Percentiles rank a stretch among this genome's conserved stretches.
These are phyloP conservation scores for Adansonia grandidieri DNA, from an alignment of 441 rosid species.

Conservation along the genomic window DNA sequence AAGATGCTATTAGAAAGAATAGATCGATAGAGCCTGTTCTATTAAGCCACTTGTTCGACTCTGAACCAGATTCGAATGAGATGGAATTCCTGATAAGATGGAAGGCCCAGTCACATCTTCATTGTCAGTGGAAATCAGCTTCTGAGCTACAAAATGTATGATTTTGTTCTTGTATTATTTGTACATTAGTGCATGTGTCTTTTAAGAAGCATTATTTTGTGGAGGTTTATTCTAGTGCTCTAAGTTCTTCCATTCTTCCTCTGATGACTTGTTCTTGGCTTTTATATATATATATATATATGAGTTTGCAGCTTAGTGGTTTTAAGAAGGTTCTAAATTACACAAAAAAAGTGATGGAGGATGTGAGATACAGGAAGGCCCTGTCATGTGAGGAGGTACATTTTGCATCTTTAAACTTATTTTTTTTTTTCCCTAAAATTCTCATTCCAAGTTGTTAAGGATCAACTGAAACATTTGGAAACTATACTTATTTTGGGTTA, in stretches of 20 bases:
- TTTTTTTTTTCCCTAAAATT: background rate
- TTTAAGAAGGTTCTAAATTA: slow-evolving; percentile 96
- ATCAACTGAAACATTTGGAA: background rate
- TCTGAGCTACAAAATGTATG: slow-evolving; percentile 88
- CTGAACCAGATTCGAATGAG: slow-evolving; percentile 83
- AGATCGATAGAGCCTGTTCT: slow-evolving; percentile 76
- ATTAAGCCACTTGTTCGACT: slow-evolving; percentile 72
- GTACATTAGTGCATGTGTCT: slow-evolving; percentile 19
- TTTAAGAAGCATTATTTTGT: slow-evolving; percentile 15
- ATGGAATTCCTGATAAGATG: slow-evolving; percentile 95
- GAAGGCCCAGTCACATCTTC: slow-evolving; percentile 99
- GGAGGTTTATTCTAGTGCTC: background rate
- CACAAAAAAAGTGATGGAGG: slow-evolving; percentile 88
- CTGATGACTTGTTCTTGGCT: slow-evolving; percentile 21
- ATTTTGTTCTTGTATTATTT: slow-evolving; percentile 2
- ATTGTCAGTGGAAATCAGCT: slow-evolving; percentile 94
- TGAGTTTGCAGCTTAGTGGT: slow-evolving; percentile 85
- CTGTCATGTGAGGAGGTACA: slow-evolving; percentile 97
- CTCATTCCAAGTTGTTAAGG: background rate
- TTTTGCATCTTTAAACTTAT: slow-evolving; percentile 15
- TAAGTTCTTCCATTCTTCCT: slow-evolving; percentile 12
- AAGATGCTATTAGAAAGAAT: slow-evolving; percentile 61
- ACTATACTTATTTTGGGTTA: background rate
- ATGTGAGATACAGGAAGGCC: slow-evolving; percentile 70
- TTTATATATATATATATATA: slow-evolving; percentile 18